Evolutionary conservation across 2,329 filamentous ascomycete genomes (phyloP).

Genomic region (Diplodia sapinea): DNA sequence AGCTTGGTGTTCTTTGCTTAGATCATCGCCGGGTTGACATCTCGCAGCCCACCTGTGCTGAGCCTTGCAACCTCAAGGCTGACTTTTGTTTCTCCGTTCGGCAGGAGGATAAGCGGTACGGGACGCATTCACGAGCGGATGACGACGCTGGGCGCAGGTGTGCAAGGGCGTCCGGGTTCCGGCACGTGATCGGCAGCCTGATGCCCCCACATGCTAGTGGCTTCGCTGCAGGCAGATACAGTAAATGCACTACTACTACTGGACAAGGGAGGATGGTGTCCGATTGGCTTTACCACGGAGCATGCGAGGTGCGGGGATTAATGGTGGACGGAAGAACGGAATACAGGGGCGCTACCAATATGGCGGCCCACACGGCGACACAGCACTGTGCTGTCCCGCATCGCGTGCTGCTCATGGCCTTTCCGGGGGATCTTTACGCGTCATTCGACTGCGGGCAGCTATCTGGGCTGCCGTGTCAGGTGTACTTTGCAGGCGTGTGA

Average conservation of each 20-base stretch:
- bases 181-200: conserved; percentile 2
- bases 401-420: no score
- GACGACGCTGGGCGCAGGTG: not conserved
- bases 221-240: not conserved
- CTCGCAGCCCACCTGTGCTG: not conserved
- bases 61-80: not conserved
- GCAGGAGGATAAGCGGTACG: not conserved
- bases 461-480: not conserved
- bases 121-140: conserved; percentile 1
- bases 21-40: not conserved
- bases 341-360: no score
- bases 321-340: no score
- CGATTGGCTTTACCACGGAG: no score
- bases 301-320: no score
- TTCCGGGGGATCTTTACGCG: not conserved
- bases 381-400: not conserved
- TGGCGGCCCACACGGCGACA: no score
- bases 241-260: no score
- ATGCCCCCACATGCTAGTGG: not conserved
- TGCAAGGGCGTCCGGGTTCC: not conserved
- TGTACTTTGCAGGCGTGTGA: not conserved
- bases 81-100: not conserved
- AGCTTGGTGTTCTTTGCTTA: conserved; percentile 17
- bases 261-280: no score
- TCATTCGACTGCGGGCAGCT: not conserved